Evolutionary conservation across 1,139 yeast species (phyloP).

Genomic region (Zygosaccharomyces sapae): DNA sequence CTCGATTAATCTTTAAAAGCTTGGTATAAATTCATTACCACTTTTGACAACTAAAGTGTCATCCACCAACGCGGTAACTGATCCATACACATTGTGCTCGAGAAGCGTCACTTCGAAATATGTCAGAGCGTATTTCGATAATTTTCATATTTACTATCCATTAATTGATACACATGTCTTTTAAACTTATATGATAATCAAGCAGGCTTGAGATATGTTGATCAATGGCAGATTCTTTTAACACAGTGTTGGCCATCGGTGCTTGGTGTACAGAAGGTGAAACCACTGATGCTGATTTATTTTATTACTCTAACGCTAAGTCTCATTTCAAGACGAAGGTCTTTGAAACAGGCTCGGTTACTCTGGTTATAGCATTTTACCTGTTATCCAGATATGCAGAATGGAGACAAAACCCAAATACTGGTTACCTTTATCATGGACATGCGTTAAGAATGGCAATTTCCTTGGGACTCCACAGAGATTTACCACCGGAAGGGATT

Average conservation of each 20-base stretch:
- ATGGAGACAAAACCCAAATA: constrained; percentile 58
- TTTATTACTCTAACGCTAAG: constrained; percentile 52
- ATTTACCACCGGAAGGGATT: constrained; percentile 33
- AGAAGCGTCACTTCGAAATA: constrained; percentile 32
- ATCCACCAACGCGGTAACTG: constrained; percentile 9
- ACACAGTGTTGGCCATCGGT: constrained; percentile 56
- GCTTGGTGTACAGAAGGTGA: constrained; percentile 59
- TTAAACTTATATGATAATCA: constrained; percentile 45
- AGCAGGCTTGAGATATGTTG: constrained; percentile 41
- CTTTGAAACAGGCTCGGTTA: constrained; percentile 54
- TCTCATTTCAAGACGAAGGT: constrained; percentile 39
- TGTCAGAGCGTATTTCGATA: constrained; percentile 47
- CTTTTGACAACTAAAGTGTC: constrained; percentile 3
- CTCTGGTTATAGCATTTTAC: constrained; percentile 50
- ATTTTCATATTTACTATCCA: constrained; percentile 59
- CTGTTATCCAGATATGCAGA: constrained; percentile 57
- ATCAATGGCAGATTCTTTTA: constrained; percentile 49
- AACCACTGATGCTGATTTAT: constrained; percentile 46
- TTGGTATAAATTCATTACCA: constrained; percentile 7
- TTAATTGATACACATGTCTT: constrained; percentile 52
- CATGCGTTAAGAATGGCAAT: constrained; percentile 64
- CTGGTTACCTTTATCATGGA: constrained; percentile 65
- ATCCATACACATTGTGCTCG: constrained; percentile 22
- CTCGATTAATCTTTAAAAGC: constrained; percentile 41
- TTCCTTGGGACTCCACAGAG: constrained; percentile 61